These are phyloP conservation scores for Posidonia australis DNA, from an alignment of 106 monocot genomes.

Conservation along the genomic window DNA sequence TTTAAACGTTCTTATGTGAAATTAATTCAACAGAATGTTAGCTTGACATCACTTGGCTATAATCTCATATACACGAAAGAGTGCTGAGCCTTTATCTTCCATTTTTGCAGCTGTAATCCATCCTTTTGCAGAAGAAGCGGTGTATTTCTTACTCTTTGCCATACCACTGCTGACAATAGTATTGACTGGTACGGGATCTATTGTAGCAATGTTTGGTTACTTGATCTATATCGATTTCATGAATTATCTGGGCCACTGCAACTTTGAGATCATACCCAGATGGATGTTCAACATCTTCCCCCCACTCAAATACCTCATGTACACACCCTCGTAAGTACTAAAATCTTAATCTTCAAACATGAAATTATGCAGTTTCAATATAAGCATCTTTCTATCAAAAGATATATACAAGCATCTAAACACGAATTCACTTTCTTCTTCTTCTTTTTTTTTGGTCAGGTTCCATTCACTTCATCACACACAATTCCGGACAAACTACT, in stretches of 20 bases:
- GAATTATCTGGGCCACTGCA: slow-evolving; percentile 84
- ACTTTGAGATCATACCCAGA: slow-evolving; percentile 70
- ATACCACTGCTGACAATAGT: slow-evolving; percentile 30
- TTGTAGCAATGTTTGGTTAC: slow-evolving; percentile 17
- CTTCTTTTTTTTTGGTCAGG: slow-evolving; percentile 10
- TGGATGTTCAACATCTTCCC: slow-evolving; percentile 46
- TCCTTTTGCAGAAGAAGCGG: slow-evolving; percentile 56
- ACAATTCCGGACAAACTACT: slow-evolving; percentile 68
- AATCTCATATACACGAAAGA: too few relatives aligned
- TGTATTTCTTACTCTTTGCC: slow-evolving; percentile 46
- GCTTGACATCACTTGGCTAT: not conserved
- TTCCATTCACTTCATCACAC: slow-evolving; percentile 86
- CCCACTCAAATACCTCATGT: slow-evolving; percentile 67
- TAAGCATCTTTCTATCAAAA: too few relatives aligned
- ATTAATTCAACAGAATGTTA: too few relatives aligned
- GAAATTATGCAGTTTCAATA: too few relatives aligned
- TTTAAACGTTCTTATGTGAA: too few relatives aligned
- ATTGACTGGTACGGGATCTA: slow-evolving; percentile 18
- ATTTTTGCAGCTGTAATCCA: slow-evolving; percentile 61
- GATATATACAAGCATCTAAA: too few relatives aligned
- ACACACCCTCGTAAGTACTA: slow-evolving; percentile 63
- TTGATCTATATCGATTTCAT: slow-evolving; percentile 63
- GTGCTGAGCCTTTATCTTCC: too few relatives aligned
- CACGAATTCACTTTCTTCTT: too few relatives aligned
- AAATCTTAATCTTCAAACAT: not conserved